Conservation (phyloP, 2,329 filamentous ascomycete genomes). For the Saccharata proteae region DNA sequence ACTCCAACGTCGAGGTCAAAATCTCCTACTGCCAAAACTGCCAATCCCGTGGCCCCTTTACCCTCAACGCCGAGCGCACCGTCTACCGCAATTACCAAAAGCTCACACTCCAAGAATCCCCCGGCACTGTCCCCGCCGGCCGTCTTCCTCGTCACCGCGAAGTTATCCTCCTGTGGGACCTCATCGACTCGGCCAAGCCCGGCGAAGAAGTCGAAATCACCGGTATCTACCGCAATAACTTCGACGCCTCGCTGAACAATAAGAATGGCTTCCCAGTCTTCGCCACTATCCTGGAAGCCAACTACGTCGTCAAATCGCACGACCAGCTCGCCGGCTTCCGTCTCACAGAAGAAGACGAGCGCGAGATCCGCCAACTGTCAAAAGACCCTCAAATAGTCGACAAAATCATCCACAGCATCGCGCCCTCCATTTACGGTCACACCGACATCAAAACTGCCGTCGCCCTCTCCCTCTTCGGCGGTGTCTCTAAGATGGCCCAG, state of each 20-base stretch:
- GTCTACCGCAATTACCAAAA: conserved; percentile 99
- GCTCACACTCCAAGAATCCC: conserved; percentile 90
- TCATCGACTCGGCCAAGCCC: conserved; percentile 93
- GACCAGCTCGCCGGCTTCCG: conserved; percentile 96
- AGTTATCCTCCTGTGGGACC: conserved; percentile 89
- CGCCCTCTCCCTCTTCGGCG: conserved; percentile 85
- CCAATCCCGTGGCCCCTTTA: conserved; percentile 90
- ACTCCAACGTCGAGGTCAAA: conserved; percentile 92
- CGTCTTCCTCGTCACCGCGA: conserved; percentile 87
- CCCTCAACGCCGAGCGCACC: conserved; percentile 91
- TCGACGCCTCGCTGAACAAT: conserved; percentile 94
- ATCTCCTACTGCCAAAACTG: conserved; percentile 95
- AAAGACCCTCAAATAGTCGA: conserved; percentile 86
- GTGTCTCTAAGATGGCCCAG: conserved; percentile 81
- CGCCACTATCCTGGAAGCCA: conserved; percentile 92
- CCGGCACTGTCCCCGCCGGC: conserved; percentile 90
- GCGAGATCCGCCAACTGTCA: conserved; percentile 74
- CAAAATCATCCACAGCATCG: conserved; percentile 84
- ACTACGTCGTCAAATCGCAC: conserved; percentile 92
- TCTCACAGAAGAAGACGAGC: conserved; percentile 89
- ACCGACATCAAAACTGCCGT: conserved; percentile 95
- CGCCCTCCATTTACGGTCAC: conserved; percentile 95
- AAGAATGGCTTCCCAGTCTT: conserved; percentile 98
- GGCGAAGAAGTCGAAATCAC: conserved; percentile 97
- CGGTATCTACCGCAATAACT: conserved; percentile 95